Evolutionary conservation across 1,139 yeast species (phyloP), one percentile per base, ranked within the genome.

Genomic region (Debaryomyces sp.): DNA sequence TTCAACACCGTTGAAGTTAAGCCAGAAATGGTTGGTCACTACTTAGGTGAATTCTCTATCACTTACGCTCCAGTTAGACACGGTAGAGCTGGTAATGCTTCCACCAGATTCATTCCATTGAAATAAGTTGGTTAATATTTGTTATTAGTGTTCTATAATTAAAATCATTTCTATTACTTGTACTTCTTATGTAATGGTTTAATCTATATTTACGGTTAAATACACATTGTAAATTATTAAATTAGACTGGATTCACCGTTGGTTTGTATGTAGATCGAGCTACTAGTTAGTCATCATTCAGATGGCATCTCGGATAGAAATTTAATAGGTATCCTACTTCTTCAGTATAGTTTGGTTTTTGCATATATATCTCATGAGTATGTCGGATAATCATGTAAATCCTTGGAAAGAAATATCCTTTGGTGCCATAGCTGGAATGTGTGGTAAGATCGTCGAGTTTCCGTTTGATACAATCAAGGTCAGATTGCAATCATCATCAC

Each of bases 1-100:
- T 95, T 95, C 96, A 94, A 92, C 96, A 89, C 88, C 71, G 97
- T 94, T 78, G 99, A 95, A 80, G 82, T 95, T 80, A 91, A 84
- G 80, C 97, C 99, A 71, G 99, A 95, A 84, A 94, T 95, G 99
- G 92, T 92, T 75, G 99, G 99, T 75, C 97, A 92, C 88, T 95
- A 95, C 95, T 89, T 95, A 73, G 99, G 97, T 82, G 99, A 95
- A 84, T 94, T 95, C 89, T 94, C 99, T 73, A 94, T 95, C 81
- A 82, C 99, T 71, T 95, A 95, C 86, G 89, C 96, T 78, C 99
- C 99, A 75, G 98, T 94, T 77, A 89, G 96, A 86, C 98, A 92
- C 85, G 98, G 98, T 84, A 91, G 96, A 86, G 96, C 97, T 72
- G 96, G 96, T 86, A 87, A 89, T 77, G 85, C 89, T 78, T 85